Evolutionary conservation across 768 basidiomycete species (phyloP).

Genomic region (Piloderma croceum): DNA sequence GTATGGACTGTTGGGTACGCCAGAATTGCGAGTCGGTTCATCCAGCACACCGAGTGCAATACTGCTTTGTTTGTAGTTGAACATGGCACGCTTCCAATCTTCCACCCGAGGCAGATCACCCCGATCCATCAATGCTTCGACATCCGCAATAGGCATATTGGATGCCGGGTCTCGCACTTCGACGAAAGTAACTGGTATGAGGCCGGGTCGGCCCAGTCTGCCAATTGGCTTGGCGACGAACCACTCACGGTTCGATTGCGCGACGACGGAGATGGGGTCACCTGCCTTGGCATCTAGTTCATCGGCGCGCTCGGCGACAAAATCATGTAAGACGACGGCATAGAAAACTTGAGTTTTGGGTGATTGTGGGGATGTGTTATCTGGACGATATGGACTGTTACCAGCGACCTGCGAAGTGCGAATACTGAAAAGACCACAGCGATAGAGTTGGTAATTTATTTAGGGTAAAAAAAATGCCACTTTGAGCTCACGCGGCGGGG

Average conservation of each 20-base stretch:
- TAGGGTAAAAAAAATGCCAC: slow-evolving; percentile 1
- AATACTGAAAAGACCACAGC: slow-evolving; percentile 22
- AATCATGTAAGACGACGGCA: slow-evolving; percentile 94
- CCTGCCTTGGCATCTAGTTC: slow-evolving; percentile 94
- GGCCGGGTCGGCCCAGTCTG: slow-evolving; percentile 86
- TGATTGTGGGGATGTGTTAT: slow-evolving; percentile 20
- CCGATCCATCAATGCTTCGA: slow-evolving; percentile 73
- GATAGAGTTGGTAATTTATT: slow-evolving; percentile 8
- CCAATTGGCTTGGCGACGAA: slow-evolving; percentile 99
- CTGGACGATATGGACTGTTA: slow-evolving; percentile 7
- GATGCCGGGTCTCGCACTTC: slow-evolving; percentile 92
- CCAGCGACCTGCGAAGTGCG: slow-evolving; percentile 40
- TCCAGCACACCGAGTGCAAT: slow-evolving; percentile 94
- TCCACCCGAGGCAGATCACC: slow-evolving; percentile 95
- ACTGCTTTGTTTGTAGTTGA: slow-evolving; percentile 92
- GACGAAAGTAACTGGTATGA: slow-evolving; percentile 96
- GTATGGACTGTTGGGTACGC: slow-evolving; percentile 41
- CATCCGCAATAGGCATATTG: slow-evolving; percentile 69
- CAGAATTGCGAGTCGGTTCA: slow-evolving; percentile 36
- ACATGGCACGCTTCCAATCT: slow-evolving; percentile 96
- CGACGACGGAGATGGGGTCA: slow-evolving; percentile 93
- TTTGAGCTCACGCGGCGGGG: slow-evolving; percentile 47
- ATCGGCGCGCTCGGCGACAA: slow-evolving; percentile 90
- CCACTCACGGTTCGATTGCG: slow-evolving; percentile 99
- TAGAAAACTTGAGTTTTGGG: slow-evolving; percentile 69